Conservation (phyloP, 331 rosid species). For the Erythrophleum ivorense region DNA sequence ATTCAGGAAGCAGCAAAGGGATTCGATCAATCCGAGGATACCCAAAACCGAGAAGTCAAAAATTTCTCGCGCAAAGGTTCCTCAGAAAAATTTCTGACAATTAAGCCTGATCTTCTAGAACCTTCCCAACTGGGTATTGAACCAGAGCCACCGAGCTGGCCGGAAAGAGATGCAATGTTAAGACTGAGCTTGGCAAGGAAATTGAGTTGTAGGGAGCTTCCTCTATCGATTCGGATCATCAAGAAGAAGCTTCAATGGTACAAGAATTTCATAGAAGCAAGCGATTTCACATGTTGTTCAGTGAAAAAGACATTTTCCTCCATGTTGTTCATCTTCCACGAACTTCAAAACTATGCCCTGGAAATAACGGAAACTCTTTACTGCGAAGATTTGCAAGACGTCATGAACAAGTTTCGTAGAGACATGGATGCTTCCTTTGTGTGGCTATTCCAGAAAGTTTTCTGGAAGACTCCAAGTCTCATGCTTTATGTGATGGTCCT, state of each 20-base stretch:
- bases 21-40: conserved; percentile 12
- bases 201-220: conserved; percentile 62
- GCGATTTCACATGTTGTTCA: conserved; percentile 50
- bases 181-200: conserved; percentile 55
- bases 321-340: conserved; percentile 69
- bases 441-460: conserved; percentile 78
- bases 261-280: conserved; percentile 45
- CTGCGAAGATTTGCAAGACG: conserved; percentile 61
- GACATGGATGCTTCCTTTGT: conserved; percentile 75
- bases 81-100: conserved; percentile 33
- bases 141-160: conserved; percentile 75
- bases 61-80: background rate
- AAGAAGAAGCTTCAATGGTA: conserved; percentile 67
- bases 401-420: conserved; percentile 50
- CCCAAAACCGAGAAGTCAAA: background rate
- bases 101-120: conserved; percentile 47
- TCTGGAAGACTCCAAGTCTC: conserved; percentile 67
- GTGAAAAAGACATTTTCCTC: conserved; percentile 67
- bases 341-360: conserved; percentile 68
- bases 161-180: conserved; percentile 57
- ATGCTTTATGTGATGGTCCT: conserved; percentile 71
- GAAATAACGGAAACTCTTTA: conserved; percentile 56
- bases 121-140: conserved; percentile 63
- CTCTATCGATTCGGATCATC: conserved; percentile 68
- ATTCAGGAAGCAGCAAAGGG: conserved; percentile 38